phyloP scores from a whole-genome alignment of 2,329 filamentous ascomycete species.

The Fusarium multiceps region DNA sequence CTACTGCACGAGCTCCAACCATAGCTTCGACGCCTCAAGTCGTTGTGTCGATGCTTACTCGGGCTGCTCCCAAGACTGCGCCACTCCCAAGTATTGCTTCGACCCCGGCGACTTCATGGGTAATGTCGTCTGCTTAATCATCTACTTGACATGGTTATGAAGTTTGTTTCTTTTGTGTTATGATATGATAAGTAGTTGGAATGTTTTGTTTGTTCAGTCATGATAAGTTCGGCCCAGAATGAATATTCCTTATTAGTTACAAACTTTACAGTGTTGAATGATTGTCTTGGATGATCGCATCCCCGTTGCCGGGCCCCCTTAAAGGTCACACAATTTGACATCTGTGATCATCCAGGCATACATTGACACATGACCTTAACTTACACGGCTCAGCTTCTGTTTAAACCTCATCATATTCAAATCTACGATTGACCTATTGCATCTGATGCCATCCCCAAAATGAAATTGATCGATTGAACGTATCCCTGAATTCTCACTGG shows the following conservation, averaged over 20 bases:
- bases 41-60: conserved; percentile 20
- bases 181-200: neutral
- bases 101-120: conserved; percentile 14
- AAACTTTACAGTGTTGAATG: neutral
- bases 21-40: conserved; percentile 24
- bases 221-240: neutral
- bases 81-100: conserved; percentile 22
- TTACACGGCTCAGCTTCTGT: neutral
- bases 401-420: conserved; percentile 12
- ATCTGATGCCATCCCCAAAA: neutral
- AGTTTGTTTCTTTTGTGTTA: neutral
- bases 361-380: neutral
- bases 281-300: neutral
- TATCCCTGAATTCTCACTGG: conserved; percentile 6
- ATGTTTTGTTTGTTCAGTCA: neutral
- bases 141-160: neutral
- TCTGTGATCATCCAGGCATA: neutral
- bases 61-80: conserved; percentile 17
- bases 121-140: conserved; percentile 12
- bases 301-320: neutral
- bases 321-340: neutral
- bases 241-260: neutral
- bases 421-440: neutral
- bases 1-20: conserved; percentile 13
- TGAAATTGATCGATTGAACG: conserved; percentile 6